Base-by-base conservation (phyloP, 108 stramenopile genomes). In the Bacterosira constricta region DNA sequence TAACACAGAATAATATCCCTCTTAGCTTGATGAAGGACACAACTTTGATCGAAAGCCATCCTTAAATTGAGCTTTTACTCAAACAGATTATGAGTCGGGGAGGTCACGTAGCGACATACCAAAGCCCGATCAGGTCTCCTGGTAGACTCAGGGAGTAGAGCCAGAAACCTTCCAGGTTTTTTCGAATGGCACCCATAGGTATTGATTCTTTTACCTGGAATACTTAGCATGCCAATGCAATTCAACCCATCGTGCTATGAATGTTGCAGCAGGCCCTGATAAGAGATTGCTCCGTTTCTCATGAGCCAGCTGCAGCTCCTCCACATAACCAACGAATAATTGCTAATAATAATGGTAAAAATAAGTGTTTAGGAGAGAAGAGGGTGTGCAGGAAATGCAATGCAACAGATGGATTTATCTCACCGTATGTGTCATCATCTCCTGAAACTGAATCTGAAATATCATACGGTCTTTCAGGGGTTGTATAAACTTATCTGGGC, bases 351-450 rank as follows among this genome's bases (percentile, higher is more conserved):
- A 12, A 60, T 32, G 12, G 8, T 29, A 13, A 44, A 26, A 41
- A 62, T 0, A 37, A 56, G 55, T 34, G 31, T 12, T 34, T 2
- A 56, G 55, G 13, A 32, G 15, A 3, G 34, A 18, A 32, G n/a
- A 56, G 4, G 31, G 2, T 1, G 38, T 21, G 30, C 26, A 50
- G 32, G 10, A 17, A 1, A 47, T 20, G 46, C 50, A 4, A 23
- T 21, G 35, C 10, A 6, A 60, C 17, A 29, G 18, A 13, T 45
- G 21, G 2, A 36, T 20, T 52, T 13, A 17, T 31, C 67, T 57
- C 44, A 69, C 67, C 58, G 79, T 80, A 34, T 80, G 79, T 18
- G 79, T 58, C 79, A 80, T 80, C 79, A 80, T 80, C 60, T 80
- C 79, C 35, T 80, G 79, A 61, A 80, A 80, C 52, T 80, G 79